These are phyloP conservation scores for Trichoderma parareesei DNA, from an alignment of 495 filamentous ascomycete species.

Conservation along the genomic window DNA sequence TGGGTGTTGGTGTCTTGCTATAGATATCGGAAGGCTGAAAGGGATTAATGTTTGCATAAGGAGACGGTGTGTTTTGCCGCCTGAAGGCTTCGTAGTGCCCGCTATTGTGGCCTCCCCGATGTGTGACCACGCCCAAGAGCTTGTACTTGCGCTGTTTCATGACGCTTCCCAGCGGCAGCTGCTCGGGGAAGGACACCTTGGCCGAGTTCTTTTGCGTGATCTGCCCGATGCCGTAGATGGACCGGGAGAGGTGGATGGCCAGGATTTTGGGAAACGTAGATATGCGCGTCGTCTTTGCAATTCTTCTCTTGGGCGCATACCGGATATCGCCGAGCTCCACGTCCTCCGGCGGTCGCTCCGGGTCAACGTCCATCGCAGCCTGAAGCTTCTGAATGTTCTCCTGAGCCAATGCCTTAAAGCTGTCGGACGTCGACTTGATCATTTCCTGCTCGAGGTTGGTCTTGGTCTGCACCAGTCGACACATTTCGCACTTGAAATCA, in stretches of 20 bases:
- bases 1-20: slow-evolving; percentile 41
- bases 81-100: slow-evolving; percentile 97
- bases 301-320: slow-evolving; percentile 68
- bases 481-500: slow-evolving; percentile 91
- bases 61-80: slow-evolving; percentile 67
- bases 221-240: slow-evolving; percentile 68
- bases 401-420: slow-evolving; percentile 34
- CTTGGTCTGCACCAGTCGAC: slow-evolving; percentile 70
- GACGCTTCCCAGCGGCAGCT: slow-evolving; percentile 69
- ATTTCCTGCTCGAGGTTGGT: slow-evolving; percentile 26
- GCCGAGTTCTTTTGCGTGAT: slow-evolving; percentile 86
- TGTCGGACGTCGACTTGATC: slow-evolving; percentile 37
- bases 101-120: slow-evolving; percentile 92
- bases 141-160: slow-evolving; percentile 72
- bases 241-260: slow-evolving; percentile 85
- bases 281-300: slow-evolving; percentile 79
- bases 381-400: slow-evolving; percentile 47
- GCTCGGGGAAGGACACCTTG: slow-evolving; percentile 86
- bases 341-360: slow-evolving; percentile 63
- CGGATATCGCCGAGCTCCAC: slow-evolving; percentile 67
- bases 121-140: slow-evolving; percentile 79
- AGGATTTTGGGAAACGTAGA: slow-evolving; percentile 79
- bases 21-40: slow-evolving; percentile 65
- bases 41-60: slow-evolving; percentile 72
- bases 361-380: slow-evolving; percentile 60